Percentiles rank a stretch among this genome's conserved stretches.
These are phyloP conservation scores for Paramyrothecium sp. DNA, from an alignment of 2,329 filamentous ascomycete genomes.

Conservation along the genomic window DNA sequence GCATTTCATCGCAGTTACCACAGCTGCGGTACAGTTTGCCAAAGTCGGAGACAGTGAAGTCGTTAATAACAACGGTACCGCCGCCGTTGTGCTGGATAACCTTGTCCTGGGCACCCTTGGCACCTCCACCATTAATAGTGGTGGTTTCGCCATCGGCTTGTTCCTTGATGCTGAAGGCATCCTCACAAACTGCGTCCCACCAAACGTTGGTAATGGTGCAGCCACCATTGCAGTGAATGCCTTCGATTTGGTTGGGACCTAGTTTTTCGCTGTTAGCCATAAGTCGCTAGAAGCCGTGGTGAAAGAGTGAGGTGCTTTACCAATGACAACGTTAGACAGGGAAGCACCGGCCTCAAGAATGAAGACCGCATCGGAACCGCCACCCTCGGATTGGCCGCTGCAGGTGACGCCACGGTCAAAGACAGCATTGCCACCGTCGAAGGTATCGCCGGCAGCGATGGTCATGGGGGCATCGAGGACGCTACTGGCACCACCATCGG, in stretches of 20 bases:
- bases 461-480: constrained; percentile 21
- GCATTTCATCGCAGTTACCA: constrained; percentile 37
- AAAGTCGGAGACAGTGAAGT: constrained; percentile 42
- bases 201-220: constrained; percentile 45
- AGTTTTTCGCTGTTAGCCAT: not conserved
- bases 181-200: constrained; percentile 47
- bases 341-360: constrained; percentile 38
- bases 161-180: constrained; percentile 34
- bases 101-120: constrained; percentile 44
- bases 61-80: constrained; percentile 37
- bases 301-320: constrained; percentile 12
- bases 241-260: constrained; percentile 39
- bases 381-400: constrained; percentile 22
- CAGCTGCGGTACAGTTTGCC: constrained; percentile 49
- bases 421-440: constrained; percentile 24
- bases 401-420: constrained; percentile 24
- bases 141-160: constrained; percentile 20
- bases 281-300: not conserved
- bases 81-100: constrained; percentile 46
- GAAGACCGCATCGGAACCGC: constrained; percentile 39
- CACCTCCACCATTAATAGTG: constrained; percentile 44
- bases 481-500: constrained; percentile 13
- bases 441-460: constrained; percentile 21
- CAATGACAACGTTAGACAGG: constrained; percentile 46
- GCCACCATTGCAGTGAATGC: constrained; percentile 42